Evolutionary conservation across 2,329 filamentous ascomycete species (phyloP), one percentile per base, ranked within the genome.

Genomic region (Dissoconium aciculare): DNA sequence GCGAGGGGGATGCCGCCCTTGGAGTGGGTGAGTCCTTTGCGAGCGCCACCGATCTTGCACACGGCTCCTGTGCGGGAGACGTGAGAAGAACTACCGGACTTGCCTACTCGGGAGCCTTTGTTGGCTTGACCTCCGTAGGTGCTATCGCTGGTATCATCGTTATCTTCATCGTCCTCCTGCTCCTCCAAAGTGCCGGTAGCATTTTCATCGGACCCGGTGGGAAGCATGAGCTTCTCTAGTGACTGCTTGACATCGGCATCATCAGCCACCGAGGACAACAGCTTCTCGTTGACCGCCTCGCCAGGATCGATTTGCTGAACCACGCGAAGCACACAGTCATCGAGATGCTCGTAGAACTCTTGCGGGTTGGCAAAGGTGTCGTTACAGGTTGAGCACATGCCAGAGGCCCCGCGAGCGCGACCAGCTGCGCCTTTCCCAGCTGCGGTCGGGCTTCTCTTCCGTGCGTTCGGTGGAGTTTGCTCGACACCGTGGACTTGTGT

Each of bases 331-430:
- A 75, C 71, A 49, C 71, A 76, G 54, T 75, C 71, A 47, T 76
- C 87, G 42, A 94, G 64, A 64, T 95, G 87, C 60, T 95, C 87
- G 55, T 95, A 94, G 60, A 94, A 94, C 50, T 94, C 87, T 56
- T 95, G 87, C 3, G 87, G 82, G 37, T 78, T 87, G 43, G 68
- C 67, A 53, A 93, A 95, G 5, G 72, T 81, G 25, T 74, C 69
- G 10, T 80, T 82, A 57, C 87, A 95, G 41, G 89, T 95, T 3
- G 83, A 92, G 57, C 87, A 95, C 54, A 78, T 83, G 41, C 84
- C 85, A 30, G 79, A 79, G 17, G 80, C 75, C 27, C 89, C 80
- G 36, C 74, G 68, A 12, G 78, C 68, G 49, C 82, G 82, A 32
- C 71, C 72, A 4, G 73, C 71, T 19, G 78, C 63, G 56, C 78